These are phyloP conservation scores for Begonia loranthoides DNA, from an alignment of 306 rosid genomes.

Conservation along the genomic window DNA sequence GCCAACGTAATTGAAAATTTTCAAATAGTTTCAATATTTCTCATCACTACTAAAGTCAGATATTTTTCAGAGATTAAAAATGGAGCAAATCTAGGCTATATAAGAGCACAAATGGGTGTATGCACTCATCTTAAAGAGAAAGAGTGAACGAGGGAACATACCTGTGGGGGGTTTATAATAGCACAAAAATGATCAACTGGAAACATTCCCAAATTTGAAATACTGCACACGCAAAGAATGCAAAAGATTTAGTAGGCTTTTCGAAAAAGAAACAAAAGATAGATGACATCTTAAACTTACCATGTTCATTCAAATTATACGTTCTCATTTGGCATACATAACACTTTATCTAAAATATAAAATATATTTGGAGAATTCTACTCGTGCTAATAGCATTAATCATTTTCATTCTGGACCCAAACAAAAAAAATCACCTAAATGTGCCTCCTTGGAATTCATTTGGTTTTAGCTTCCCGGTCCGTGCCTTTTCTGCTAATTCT, in stretches of 20 bases:
- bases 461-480: conserved; percentile 76
- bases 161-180: conserved; percentile 98
- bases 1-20: background rate
- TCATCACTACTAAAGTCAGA: too few relatives aligned
- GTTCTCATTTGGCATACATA: too few relatives aligned
- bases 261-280: conserved; percentile 6
- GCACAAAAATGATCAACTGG: conserved; percentile 95
- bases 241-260: conserved; percentile 11
- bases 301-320: too few relatives aligned
- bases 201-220: conserved; percentile 98
- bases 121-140: too few relatives aligned
- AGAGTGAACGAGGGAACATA: conserved; percentile 23
- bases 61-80: too few relatives aligned
- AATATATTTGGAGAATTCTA: too few relatives aligned
- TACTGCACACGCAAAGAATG: conserved; percentile 42
- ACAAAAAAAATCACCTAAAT: conserved; percentile 52
- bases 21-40: too few relatives aligned
- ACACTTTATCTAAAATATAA: too few relatives aligned
- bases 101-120: too few relatives aligned
- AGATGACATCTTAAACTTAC: background rate
- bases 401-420: too few relatives aligned
- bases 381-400: too few relatives aligned
- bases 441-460: conserved; percentile 94
- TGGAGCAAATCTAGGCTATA: too few relatives aligned
- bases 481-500: conserved; percentile 87